phyloP scores from a whole-genome alignment of 768 basidiomycete species.

The Rhizopogon roseolus region DNA sequence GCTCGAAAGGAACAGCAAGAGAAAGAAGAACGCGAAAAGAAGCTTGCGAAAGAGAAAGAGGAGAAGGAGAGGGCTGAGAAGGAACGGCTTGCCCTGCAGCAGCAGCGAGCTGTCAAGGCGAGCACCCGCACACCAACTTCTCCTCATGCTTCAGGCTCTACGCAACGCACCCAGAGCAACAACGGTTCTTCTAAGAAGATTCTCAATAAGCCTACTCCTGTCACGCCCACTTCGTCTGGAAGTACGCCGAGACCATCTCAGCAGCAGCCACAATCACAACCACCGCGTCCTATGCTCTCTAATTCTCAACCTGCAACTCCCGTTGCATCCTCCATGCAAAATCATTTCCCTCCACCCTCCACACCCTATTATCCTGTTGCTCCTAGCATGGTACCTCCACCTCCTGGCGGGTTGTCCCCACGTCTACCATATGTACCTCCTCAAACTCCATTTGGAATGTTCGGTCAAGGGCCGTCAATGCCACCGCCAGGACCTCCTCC shows the following conservation, averaged over 20 bases:
- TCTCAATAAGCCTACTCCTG: slow-evolving; percentile 39
- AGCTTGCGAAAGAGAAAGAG: slow-evolving; percentile 57
- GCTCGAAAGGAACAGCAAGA: slow-evolving; percentile 44
- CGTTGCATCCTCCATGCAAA: slow-evolving; percentile 14
- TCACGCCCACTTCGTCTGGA: slow-evolving; percentile 13
- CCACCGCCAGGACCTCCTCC: slow-evolving; percentile 38
- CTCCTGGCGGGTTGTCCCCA: slow-evolving; percentile 42
- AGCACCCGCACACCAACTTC: slow-evolving; percentile 46
- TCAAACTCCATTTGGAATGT: slow-evolving; percentile 39
- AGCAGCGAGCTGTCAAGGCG: slow-evolving; percentile 47
- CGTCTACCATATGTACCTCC: slow-evolving; percentile 47
- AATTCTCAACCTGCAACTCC: slow-evolving; percentile 47
- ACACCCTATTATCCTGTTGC: slow-evolving; percentile 45
- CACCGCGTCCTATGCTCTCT: slow-evolving; percentile 30
- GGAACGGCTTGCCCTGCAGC: slow-evolving; percentile 31
- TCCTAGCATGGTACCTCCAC: slow-evolving; percentile 39
- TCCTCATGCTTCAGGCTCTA: slow-evolving; percentile 45
- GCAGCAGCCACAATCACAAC: slow-evolving; percentile 32
- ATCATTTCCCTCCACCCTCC: slow-evolving; percentile 40
- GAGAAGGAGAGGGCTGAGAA: slow-evolving; percentile 55
- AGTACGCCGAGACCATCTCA: slow-evolving; percentile 17
- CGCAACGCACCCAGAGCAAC: slow-evolving; percentile 41
- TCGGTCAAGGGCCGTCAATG: slow-evolving; percentile 41
- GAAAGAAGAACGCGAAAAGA: slow-evolving; percentile 65
- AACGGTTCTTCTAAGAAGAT: slow-evolving; percentile 59